Evolutionary conservation across 108 stramenopile genomes (phyloP).

Genomic region (Skeletonema marinoi): DNA sequence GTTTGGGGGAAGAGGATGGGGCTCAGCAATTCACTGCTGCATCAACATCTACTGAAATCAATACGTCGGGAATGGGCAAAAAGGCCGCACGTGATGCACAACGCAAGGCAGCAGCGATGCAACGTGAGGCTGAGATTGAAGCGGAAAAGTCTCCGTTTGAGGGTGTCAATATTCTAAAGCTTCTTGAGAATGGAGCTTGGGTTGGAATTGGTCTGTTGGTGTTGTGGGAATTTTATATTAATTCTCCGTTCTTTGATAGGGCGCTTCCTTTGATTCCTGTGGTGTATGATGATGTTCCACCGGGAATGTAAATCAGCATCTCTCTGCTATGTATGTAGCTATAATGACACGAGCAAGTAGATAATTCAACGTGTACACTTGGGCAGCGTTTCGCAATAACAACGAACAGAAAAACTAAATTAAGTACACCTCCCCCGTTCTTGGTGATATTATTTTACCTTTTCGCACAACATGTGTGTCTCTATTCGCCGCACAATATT

Average conservation of each 20-base stretch:
- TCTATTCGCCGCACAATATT: too few species aligned
- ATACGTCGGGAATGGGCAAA: conserved; percentile 48
- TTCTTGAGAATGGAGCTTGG: conserved; percentile 82
- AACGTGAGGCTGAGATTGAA: conserved; percentile 38
- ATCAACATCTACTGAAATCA: conserved; percentile 11
- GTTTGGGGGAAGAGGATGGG: conserved; percentile 5
- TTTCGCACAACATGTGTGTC: too few species aligned
- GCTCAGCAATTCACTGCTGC: background rate
- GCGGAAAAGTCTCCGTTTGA: conserved; percentile 36
- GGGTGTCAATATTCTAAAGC: conserved; percentile 41
- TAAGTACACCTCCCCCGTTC: too few species aligned
- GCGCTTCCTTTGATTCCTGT: conserved; percentile 82
- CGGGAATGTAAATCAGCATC: conserved; percentile 6
- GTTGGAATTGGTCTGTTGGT: conserved; percentile 77
- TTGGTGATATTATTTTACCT: too few species aligned
- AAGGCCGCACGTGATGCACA: conserved; percentile 63
- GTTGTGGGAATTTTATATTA: conserved; percentile 87
- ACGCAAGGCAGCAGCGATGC: conserved; percentile 53
- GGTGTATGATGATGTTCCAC: conserved; percentile 50
- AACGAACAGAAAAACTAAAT: too few species aligned
- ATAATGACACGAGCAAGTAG: background rate
- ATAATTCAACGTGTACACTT: background rate
- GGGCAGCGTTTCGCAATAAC: too few species aligned
- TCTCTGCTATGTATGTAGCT: background rate
- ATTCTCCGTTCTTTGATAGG: conserved; percentile 87